These are phyloP conservation scores for Roridomyces roridus DNA, from an alignment of 768 basidiomycete species.

Conservation along the genomic window DNA sequence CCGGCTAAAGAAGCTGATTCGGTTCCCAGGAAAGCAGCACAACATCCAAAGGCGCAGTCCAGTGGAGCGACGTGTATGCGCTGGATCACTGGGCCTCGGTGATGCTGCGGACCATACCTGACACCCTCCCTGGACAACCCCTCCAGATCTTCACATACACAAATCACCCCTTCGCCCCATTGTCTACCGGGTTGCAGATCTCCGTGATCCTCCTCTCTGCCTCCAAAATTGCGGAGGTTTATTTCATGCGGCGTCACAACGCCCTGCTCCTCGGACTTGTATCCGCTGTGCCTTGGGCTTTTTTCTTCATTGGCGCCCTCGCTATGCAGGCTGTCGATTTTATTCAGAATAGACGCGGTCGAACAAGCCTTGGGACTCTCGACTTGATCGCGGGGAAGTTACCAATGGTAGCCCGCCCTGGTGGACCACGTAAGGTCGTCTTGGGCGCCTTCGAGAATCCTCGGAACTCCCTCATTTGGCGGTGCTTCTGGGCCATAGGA, in stretches of 20 bases:
- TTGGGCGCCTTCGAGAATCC: too few species aligned
- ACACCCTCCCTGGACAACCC: too few species aligned
- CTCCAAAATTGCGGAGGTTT: slow-evolving; percentile 27
- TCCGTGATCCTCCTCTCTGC: slow-evolving; percentile 17
- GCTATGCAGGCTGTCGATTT: slow-evolving; percentile 15
- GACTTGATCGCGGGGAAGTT: slow-evolving; percentile 31
- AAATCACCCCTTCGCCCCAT: slow-evolving; percentile 16
- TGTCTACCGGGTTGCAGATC: slow-evolving; percentile 10
- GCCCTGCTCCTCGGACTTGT: slow-evolving; percentile 27
- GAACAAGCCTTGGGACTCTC: slow-evolving; percentile 11
- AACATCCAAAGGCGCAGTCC: too few species aligned
- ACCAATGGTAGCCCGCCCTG: slow-evolving; percentile 25
- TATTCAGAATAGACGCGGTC: not conserved
- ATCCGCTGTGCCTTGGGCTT: too few species aligned
- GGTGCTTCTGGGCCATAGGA: too few species aligned
- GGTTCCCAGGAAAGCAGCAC: not conserved
- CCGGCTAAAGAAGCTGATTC: too few species aligned
- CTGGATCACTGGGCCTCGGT: slow-evolving; percentile 28
- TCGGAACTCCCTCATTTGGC: slow-evolving; percentile 24
- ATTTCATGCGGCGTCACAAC: slow-evolving; percentile 22
- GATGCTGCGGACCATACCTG: slow-evolving; percentile 22
- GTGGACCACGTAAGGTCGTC: too few species aligned
- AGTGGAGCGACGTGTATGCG: slow-evolving; percentile 31
- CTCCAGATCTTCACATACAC: too few species aligned
- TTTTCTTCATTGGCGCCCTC: slow-evolving; percentile 25